Evolutionary conservation across 2,329 filamentous ascomycete genomes (phyloP).

Genomic region (Claviceps africana): DNA sequence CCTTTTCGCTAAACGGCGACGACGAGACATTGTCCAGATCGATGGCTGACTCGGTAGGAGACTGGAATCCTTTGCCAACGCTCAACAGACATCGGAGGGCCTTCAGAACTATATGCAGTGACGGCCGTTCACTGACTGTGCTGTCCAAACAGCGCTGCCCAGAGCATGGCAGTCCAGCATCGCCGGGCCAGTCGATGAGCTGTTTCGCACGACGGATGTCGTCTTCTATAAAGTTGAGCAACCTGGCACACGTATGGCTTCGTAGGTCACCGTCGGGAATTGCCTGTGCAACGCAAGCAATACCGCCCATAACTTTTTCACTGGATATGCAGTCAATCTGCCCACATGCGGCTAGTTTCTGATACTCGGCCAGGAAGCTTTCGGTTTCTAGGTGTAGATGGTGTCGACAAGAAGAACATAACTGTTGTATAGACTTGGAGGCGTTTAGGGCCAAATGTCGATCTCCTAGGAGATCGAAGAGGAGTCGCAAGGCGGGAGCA

Average conservation of each 20-base stretch:
- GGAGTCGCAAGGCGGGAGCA: constrained; percentile 55
- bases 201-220: constrained; percentile 29
- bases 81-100: constrained; percentile 54
- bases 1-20: background rate
- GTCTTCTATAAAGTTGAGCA: constrained; percentile 47
- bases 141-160: constrained; percentile 14
- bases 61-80: constrained; percentile 60
- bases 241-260: constrained; percentile 36
- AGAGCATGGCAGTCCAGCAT: constrained; percentile 11
- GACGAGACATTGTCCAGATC: constrained; percentile 48
- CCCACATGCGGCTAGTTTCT: constrained; percentile 40
- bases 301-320: constrained; percentile 59
- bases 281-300: constrained; percentile 63
- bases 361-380: constrained; percentile 59
- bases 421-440: constrained; percentile 57
- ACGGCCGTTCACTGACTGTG: constrained; percentile 27
- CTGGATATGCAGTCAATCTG: constrained; percentile 52
- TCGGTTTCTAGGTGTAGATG: constrained; percentile 53
- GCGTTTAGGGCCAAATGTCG: constrained; percentile 49
- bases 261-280: constrained; percentile 44
- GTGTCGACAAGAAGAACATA: constrained; percentile 62
- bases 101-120: constrained; percentile 34
- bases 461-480: constrained; percentile 57
- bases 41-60: constrained; percentile 49
- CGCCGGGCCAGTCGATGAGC: constrained; percentile 7